Base-by-base conservation (phyloP, 768 basidiomycete species). In the Mycena albidolilacea region DNA sequence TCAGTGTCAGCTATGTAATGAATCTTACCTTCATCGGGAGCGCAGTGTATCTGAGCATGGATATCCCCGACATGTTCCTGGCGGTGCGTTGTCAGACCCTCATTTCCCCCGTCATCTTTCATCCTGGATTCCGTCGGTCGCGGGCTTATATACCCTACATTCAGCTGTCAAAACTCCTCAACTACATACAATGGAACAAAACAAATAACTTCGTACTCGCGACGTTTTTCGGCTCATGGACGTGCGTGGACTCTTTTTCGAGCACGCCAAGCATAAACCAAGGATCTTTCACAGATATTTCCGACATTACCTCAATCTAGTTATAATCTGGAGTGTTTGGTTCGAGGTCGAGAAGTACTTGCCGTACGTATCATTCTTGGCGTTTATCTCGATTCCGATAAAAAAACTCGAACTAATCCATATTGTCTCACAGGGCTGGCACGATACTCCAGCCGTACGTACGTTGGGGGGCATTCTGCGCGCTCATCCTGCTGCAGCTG, bases 21-120 rank as follows among this genome's bases (percentile, higher is more conserved):
- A 96, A 95, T 81, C 48, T 95, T 61, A 98, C 97, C 0, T 81
- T 88, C 57, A 96, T 98, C 50, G 98, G 98, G 15, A 94, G 94
- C 75, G 93, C 96, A 5, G 90, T 99, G 30, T 98, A 92, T 77
- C 87, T 97, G 83, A 97, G 96, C 80, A 99, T 99, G 97, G 98
- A 99, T 84, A 87, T 97, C 23, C 96, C 97, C 0, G 97, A 99
- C 79, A 82, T 90, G 37, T 94, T 94, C 82, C 86, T 98, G 10
- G 96, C 95, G 12, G 93, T 95, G 75, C 73, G 93, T 84, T 30
- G 30, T 30, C 30, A 19, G 46, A 48, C 7, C 17, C 5, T 48
- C n/a, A 30, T 54, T 17, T 35, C 55, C 11, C 39, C 30, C 37
- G 10, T 57, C 17, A 30, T 30, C 30, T 30, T 30, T 30, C 30